A percentile compares a stretch with the other conserved stretches of the same genome.
Evolutionary conservation across 2,329 filamentous ascomycete genomes (phyloP).

Genomic region (Coniochaeta prunicola): DNA sequence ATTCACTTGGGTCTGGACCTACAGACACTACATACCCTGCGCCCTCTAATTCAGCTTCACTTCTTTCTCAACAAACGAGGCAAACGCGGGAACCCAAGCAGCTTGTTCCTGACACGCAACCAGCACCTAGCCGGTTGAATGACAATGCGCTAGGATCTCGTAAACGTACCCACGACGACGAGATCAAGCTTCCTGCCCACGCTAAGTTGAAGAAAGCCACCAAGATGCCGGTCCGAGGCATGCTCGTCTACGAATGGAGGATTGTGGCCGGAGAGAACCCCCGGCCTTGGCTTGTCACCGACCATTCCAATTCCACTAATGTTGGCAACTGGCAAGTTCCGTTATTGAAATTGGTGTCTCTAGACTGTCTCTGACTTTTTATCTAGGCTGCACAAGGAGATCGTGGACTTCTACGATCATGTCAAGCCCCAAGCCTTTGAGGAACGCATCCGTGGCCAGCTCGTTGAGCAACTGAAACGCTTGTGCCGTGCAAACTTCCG

Average conservation of each 20-base stretch:
- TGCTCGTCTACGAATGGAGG: slow-evolving; percentile 46
- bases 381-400: slow-evolving; percentile 75
- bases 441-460: slow-evolving; percentile 61
- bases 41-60: neutral
- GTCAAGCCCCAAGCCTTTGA: slow-evolving; percentile 74
- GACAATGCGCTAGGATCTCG: slow-evolving; percentile 47
- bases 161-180: slow-evolving; percentile 69
- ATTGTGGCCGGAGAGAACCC: slow-evolving; percentile 31
- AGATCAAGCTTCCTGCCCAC: slow-evolving; percentile 52
- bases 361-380: slow-evolving; percentile 7
- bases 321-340: slow-evolving; percentile 50
- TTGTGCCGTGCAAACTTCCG: slow-evolving; percentile 51
- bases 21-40: neutral
- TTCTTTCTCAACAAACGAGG: neutral
- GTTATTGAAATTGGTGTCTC: neutral
- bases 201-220: slow-evolving; percentile 42
- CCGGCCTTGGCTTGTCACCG: slow-evolving; percentile 56
- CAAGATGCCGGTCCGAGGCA: slow-evolving; percentile 42
- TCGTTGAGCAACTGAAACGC: slow-evolving; percentile 62
- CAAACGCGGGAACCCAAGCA: slow-evolving; percentile 9
- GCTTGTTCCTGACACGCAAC: slow-evolving; percentile 17
- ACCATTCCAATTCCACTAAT: slow-evolving; percentile 46
- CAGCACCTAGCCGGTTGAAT: slow-evolving; percentile 22
- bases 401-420: slow-evolving; percentile 81
- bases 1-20: neutral